Percentiles rank a stretch among this genome's conserved stretches.
Evolutionary conservation across 495 filamentous ascomycete genomes (phyloP).

Genomic region (Daldinia decipiens): DNA sequence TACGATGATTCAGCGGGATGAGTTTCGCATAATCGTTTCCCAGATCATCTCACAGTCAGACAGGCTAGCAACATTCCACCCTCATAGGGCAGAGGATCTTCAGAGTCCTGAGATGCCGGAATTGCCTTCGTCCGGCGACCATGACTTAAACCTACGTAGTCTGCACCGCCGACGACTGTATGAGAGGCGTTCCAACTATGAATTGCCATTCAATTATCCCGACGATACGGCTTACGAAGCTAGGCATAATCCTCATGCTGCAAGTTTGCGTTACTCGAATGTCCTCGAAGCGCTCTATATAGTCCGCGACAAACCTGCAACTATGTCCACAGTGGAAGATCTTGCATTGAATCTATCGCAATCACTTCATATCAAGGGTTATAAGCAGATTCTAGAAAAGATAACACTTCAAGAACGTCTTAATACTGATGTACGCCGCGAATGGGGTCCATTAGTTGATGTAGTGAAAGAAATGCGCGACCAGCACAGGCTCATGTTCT

Average conservation of each 20-base stretch:
- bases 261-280: conserved; percentile 37
- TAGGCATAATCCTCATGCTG: conserved; percentile 29
- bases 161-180: conserved; percentile 53
- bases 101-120: neutral
- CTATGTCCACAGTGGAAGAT: conserved; percentile 43
- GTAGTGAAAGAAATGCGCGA: conserved; percentile 32
- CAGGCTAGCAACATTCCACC: conserved; percentile 47
- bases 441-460: conserved; percentile 53
- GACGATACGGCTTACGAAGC: conserved; percentile 34
- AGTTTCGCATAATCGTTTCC: conserved; percentile 52
- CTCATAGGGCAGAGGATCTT: neutral
- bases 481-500: conserved; percentile 34
- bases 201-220: conserved; percentile 4
- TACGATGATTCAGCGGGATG: conserved; percentile 62
- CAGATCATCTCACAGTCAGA: conserved; percentile 55
- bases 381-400: conserved; percentile 41
- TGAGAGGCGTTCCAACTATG: conserved; percentile 40
- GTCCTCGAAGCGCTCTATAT: conserved; percentile 47
- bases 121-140: conserved; percentile 4
- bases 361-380: conserved; percentile 50
- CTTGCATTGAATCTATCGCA: conserved; percentile 45
- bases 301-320: conserved; percentile 42
- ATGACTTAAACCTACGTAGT: conserved; percentile 50
- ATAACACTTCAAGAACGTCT: conserved; percentile 50
- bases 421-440: conserved; percentile 44